Conservation (phyloP, 305 asterid species). For the Ruellia speciosa region DNA sequence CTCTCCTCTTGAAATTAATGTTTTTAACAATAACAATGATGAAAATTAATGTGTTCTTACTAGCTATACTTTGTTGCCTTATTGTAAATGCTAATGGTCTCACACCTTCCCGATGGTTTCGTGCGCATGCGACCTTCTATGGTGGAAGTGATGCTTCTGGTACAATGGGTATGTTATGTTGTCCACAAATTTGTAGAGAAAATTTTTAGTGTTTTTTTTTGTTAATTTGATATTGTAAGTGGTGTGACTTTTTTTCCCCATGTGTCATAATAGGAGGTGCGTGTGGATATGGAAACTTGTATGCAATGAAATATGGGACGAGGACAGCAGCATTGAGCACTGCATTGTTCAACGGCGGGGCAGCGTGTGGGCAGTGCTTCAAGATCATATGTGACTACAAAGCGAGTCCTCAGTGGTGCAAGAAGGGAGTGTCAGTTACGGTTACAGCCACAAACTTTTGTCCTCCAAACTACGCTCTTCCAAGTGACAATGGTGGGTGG, state of each 20-base stretch:
- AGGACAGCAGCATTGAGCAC: constrained; percentile 62
- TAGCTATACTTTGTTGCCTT: constrained; percentile 15
- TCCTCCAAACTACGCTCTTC: constrained; percentile 52
- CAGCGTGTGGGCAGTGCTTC: constrained; percentile 54
- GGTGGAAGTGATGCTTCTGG: constrained; percentile 93
- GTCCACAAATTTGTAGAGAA: not conserved
- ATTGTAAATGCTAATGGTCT: constrained; percentile 36
- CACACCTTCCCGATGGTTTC: constrained; percentile 55
- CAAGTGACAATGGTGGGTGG: constrained; percentile 65
- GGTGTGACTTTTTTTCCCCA: no score
- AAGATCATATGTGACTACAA: constrained; percentile 44
- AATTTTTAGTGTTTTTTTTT: no score
- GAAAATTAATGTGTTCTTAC: not conserved
- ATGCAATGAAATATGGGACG: constrained; percentile 42
- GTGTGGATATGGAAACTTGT: constrained; percentile 61
- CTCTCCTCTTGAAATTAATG: not conserved
- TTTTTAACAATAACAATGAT: not conserved
- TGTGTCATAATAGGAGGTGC: constrained; percentile 55
- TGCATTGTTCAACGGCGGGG: constrained; percentile 51
- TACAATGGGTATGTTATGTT: constrained; percentile 58
- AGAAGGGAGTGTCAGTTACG: constrained; percentile 41
- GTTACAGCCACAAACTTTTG: constrained; percentile 62
- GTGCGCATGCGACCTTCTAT: constrained; percentile 80
- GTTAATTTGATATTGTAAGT: no score
- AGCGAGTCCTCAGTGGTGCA: constrained; percentile 36